Percentiles rank a stretch among this genome's conserved stretches.
Conservation (phyloP, 495 filamentous ascomycete species). For the Trypethelium eluteriae region DNA sequence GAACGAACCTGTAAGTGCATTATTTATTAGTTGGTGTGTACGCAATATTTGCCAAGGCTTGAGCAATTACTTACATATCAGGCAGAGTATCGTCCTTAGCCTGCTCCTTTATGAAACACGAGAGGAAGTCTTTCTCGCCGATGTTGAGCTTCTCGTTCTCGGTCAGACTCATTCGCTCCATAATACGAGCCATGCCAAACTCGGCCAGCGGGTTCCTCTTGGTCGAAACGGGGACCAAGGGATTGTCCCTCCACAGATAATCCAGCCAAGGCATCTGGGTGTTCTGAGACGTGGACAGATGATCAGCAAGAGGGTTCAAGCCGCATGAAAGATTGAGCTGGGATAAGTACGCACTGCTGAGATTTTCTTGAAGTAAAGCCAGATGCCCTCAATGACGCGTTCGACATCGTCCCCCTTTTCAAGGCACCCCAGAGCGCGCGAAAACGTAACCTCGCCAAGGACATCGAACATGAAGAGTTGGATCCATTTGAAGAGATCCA, state of each 20-base stretch:
- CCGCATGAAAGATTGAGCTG: not conserved
- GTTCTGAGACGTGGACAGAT: not conserved
- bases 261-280: not conserved
- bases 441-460: conserved; percentile 40
- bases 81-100: not conserved
- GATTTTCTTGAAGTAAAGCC: not conserved
- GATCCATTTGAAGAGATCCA: conserved; percentile 40
- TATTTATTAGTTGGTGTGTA: not conserved
- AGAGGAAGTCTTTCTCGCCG: not conserved
- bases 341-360: not conserved
- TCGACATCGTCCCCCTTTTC: conserved; percentile 35
- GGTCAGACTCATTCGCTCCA: not conserved
- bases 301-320: not conserved
- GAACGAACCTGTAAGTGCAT: not conserved
- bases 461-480: conserved; percentile 45
- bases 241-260: not conserved
- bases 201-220: not conserved
- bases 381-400: conserved; percentile 27
- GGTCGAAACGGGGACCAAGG: not conserved
- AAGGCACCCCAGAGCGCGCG: conserved; percentile 35
- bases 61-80: not conserved
- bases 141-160: not conserved
- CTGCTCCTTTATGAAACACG: not conserved
- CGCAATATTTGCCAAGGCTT: not conserved
- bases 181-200: not conserved